Conservation (phyloP, 139 green algal species). For the Chlamydomonas incerta region DNA sequence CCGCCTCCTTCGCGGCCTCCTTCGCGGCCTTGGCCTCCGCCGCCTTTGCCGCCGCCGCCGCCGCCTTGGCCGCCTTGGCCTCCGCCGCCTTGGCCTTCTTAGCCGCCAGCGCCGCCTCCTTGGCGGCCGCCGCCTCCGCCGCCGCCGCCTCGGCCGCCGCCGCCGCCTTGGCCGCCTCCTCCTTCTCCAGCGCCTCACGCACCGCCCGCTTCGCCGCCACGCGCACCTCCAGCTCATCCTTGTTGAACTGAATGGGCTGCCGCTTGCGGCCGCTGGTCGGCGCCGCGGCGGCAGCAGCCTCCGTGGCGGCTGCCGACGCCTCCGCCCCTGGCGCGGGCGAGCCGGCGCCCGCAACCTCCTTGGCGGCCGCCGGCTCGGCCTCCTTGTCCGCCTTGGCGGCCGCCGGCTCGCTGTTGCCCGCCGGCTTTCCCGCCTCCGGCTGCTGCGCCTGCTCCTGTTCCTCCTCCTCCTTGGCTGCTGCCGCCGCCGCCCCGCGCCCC, state of each 20-base stretch:
- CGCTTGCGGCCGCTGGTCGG: constrained; percentile 9
- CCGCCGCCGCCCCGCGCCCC: neutral
- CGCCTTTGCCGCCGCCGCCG: neutral
- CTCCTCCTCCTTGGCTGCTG: neutral
- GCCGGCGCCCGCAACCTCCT: neutral
- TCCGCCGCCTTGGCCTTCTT: neutral
- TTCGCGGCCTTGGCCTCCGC: neutral
- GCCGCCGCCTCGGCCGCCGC: neutral
- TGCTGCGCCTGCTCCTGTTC: neutral
- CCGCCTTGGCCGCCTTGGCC: neutral
- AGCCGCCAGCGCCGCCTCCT: neutral
- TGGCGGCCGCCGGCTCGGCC: neutral
- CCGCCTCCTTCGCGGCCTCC: neutral
- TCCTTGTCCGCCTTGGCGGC: neutral
- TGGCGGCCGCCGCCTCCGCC: neutral
- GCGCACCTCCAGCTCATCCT: constrained; percentile 14
- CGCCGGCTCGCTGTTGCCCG: neutral
- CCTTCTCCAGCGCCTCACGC: neutral
- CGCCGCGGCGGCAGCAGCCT: neutral
- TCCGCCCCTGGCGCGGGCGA: neutral
- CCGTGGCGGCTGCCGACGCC: neutral
- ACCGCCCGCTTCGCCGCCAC: constrained; percentile 36
- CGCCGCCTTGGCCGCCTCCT: neutral
- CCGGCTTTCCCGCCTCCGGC: neutral
- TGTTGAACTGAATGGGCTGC: constrained; percentile 20